Base-by-base conservation (phyloP, 208 protist genomes). In the Crithidia bombi region DNA sequence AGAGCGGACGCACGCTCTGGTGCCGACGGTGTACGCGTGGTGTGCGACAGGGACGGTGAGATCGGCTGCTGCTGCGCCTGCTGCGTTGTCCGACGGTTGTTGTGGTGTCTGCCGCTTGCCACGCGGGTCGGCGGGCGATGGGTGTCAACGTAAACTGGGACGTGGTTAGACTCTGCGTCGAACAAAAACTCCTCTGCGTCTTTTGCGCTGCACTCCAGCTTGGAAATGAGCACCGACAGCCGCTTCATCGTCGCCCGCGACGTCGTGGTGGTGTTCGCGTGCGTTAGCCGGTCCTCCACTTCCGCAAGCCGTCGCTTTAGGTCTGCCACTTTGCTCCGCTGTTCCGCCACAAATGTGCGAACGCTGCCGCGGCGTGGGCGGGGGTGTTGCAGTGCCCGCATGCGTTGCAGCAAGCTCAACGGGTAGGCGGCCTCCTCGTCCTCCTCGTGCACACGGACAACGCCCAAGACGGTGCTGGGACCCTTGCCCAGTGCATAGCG, bases 401-500 rank as follows among this genome's bases (percentile, higher is more conserved):
- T 57, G 30, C 73, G 71, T 66, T 82, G 76, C 56, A 86, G 39
- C 14, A 79, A n/a, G 54, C 65, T 69, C 38, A 86, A 67, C 23
- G 77, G 62, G 57, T 72, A 58, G 26, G 81, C 81, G 3, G 81
- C 81, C 51, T 79, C 73, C n/a, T 44, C 33, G 47, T 86, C 81
- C 11, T 74, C 75, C 33, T 86, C 81, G 50, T 75, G 62, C 44
- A 86, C 67, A 39, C 52, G 32, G 0, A 69, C 56, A 10, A 75
- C 58, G 15, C 61, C 69, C 11, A 82, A 21, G 3, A 86, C 69
- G 28, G 65, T 78, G 73, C 81, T 73, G 1, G 77, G 77, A 26
- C 81, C 81, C 23, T 80, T 82, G 54, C 73, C 69, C 15, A 86
- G 64, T 9, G 73, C 81, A 47, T 78, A 81, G 28, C 75, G 68